Evolutionary conservation across 2,329 filamentous ascomycete species (phyloP).

Genomic region (Xylaria multiplex): DNA sequence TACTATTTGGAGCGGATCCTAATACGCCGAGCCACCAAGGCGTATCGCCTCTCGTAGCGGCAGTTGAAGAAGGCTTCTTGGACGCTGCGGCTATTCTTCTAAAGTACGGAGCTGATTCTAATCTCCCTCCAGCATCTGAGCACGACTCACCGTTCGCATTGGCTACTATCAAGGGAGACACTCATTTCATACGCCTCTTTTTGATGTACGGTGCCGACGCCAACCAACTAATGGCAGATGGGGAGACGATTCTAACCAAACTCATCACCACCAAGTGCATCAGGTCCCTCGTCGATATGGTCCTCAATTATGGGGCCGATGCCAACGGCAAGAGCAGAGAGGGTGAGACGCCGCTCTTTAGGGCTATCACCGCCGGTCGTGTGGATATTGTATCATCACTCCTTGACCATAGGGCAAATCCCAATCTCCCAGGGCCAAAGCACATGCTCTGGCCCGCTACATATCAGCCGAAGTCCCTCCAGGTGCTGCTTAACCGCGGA

Average conservation of each 20-base stretch:
- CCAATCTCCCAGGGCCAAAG: constrained; percentile 75
- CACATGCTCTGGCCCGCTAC: constrained; percentile 74
- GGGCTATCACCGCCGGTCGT: constrained; percentile 66
- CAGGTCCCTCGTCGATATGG: constrained; percentile 64
- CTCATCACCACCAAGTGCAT: constrained; percentile 69
- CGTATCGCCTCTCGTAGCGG: constrained; percentile 61
- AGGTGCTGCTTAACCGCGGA: constrained; percentile 65
- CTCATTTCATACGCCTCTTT: constrained; percentile 67
- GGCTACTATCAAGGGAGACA: constrained; percentile 62
- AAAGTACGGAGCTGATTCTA: constrained; percentile 71
- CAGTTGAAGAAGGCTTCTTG: constrained; percentile 63
- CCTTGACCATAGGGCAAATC: constrained; percentile 70
- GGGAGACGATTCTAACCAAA: constrained; percentile 69
- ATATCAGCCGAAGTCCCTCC: constrained; percentile 66
- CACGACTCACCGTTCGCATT: constrained; percentile 65
- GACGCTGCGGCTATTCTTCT: constrained; percentile 68
- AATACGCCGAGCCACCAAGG: constrained; percentile 61
- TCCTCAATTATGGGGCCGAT: constrained; percentile 69
- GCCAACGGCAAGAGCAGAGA: constrained; percentile 68
- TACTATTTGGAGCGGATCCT: constrained; percentile 67
- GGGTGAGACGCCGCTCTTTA: constrained; percentile 71
- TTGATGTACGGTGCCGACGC: constrained; percentile 70
- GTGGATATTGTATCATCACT: constrained; percentile 62
- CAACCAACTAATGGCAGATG: constrained; percentile 62
- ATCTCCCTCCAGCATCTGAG: constrained; percentile 60